Evolutionary conservation across 176 grass and related monocot genomes (phyloP), one percentile per base, ranked within the genome.

Genomic region (Rhipidocladum racemiflorum): DNA sequence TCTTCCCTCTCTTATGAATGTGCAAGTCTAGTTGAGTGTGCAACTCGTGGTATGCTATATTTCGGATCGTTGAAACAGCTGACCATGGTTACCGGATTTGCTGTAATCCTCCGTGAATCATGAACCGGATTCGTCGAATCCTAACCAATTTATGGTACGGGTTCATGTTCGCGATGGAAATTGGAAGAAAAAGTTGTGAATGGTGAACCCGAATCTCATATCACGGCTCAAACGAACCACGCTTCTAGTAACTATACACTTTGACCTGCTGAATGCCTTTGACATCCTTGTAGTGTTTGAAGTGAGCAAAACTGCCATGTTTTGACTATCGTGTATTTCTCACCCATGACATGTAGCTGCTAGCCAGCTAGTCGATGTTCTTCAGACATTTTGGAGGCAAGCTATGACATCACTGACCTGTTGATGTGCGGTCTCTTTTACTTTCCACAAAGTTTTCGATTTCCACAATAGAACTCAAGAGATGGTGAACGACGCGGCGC

Each of bases 401-500:
- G 57, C 54, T 89, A 68, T 75, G 76, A 75, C 62, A 85, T 76
- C 76, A 85, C 56, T 89, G 64, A 81, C 55, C 56, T 55, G 55
- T 75, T 46, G 77, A 70, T 81, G 67, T 81, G 64, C 50, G 36
- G 35, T 64, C 46, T 56, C 71, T 76, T 89, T 81, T 81, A 30
- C 57, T 85, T 64, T 70, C 45, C 17, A 77, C 77, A 81, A 76
- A 76, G 77, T 75, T 49, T 76, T 50, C 42, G 15, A 46, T 68
- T 70, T 67, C 17, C 39, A 54, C 25, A 63, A 66, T 54, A 75
- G 51, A 74, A 40, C 50, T 76, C 62, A 81, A 63, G 59, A 75
- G 62, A 85, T 89, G 82, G 87, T 38, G 64, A 76, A 81, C 64
- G 83, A 89, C 28, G 87, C 83, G 71, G 83, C 82, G 54, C 54